Conservation (phyloP, 2,329 filamentous ascomycete species). For the Colletotrichum chlorophyti region DNA sequence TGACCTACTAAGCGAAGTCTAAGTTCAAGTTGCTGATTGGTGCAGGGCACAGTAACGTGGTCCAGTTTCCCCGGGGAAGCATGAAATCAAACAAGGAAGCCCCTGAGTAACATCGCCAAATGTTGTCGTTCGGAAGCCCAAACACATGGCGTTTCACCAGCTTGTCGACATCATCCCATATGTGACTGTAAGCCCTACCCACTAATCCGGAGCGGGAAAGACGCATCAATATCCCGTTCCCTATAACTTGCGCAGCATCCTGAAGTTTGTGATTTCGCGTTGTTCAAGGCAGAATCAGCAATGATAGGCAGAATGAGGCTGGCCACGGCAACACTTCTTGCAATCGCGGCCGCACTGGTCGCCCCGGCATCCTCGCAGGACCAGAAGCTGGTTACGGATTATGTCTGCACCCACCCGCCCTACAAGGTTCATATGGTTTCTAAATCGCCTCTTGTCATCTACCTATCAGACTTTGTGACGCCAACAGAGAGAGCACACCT, state of each 20-base stretch:
- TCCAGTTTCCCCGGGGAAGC: not conserved
- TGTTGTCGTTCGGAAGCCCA: not conserved
- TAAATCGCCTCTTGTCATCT: conserved; percentile 56
- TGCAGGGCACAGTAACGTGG: no score
- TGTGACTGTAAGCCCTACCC: no score
- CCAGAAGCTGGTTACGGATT: conserved; percentile 20
- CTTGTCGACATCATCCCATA: no score
- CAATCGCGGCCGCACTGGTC: not conserved
- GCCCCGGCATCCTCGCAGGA: not conserved
- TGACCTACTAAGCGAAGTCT: no score
- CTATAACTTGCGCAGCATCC: no score
- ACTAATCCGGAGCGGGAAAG: no score
- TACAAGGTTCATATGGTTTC: conserved; percentile 53
- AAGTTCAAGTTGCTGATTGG: no score
- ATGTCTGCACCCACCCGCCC: conserved; percentile 37
- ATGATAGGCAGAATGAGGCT: not conserved
- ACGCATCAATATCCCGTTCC: no score
- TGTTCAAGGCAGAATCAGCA: no score
- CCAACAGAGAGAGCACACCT: conserved; percentile 48
- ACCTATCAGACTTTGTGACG: conserved; percentile 54
- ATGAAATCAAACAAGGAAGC: conserved; percentile 23
- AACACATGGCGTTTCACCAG: conserved; percentile 10
- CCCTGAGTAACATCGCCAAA: not conserved
- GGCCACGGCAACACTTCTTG: not conserved
- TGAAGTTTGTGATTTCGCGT: no score